phyloP scores from a whole-genome alignment of 2,329 filamentous ascomycete genomes.

The Thielaviopsis ethacetica region DNA sequence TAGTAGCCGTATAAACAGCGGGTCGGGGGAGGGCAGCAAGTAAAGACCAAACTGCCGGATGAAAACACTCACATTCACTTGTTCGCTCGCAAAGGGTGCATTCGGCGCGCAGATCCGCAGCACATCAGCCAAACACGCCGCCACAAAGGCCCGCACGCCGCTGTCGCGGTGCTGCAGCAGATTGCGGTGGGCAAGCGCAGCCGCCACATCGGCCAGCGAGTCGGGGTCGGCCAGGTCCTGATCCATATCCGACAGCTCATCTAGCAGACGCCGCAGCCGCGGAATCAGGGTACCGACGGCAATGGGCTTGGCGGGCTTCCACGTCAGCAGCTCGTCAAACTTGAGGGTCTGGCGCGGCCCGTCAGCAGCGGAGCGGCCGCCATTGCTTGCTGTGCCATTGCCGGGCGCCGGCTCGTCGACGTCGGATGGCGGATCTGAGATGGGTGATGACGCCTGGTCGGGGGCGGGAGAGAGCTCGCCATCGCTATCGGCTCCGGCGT shows the following conservation, averaged over 20 bases:
- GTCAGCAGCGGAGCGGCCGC: slow-evolving; percentile 17
- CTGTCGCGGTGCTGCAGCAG: slow-evolving; percentile 83
- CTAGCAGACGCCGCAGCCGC: slow-evolving; percentile 63
- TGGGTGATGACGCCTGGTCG: slow-evolving; percentile 8
- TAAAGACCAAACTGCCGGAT: not conserved
- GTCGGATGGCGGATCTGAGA: slow-evolving; percentile 11
- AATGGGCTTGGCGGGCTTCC: slow-evolving; percentile 84
- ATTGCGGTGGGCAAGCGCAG: slow-evolving; percentile 68
- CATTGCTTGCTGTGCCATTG: slow-evolving; percentile 1
- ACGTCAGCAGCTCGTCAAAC: slow-evolving; percentile 77
- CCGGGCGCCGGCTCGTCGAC: slow-evolving; percentile 4
- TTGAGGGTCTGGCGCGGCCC: slow-evolving; percentile 29
- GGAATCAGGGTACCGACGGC: slow-evolving; percentile 64
- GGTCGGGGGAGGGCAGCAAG: not conserved
- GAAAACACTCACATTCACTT: slow-evolving; percentile 59
- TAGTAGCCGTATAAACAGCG: not conserved
- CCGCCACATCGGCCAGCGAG: slow-evolving; percentile 71
- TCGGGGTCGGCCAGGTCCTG: slow-evolving; percentile 71
- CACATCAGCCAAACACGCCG: slow-evolving; percentile 84
- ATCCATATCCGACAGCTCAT: slow-evolving; percentile 71
- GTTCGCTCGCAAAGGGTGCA: slow-evolving; percentile 78
- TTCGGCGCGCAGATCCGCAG: slow-evolving; percentile 84
- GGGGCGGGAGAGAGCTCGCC: slow-evolving; percentile 3
- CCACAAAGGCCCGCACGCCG: slow-evolving; percentile 76
- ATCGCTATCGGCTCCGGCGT: not conserved